A percentile compares a stretch with the other conserved stretches of the same genome.
phyloP scores from a whole-genome alignment of 1,139 yeast genomes.

The Candida mesenterica region DNA sequence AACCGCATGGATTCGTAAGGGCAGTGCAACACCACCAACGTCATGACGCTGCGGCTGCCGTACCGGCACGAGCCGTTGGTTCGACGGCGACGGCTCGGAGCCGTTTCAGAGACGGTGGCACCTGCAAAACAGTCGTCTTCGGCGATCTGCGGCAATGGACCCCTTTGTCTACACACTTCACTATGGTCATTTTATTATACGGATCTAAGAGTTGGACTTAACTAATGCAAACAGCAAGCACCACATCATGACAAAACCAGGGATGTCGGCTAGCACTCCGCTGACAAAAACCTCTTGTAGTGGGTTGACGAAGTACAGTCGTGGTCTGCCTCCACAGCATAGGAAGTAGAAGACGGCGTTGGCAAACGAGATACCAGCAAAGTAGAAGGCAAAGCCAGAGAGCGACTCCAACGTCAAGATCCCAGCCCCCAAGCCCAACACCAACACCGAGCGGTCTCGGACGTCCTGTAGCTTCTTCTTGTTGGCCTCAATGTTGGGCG shows the following conservation, averaged over 20 bases:
- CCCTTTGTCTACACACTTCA: too few relatives aligned
- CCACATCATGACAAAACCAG: constrained; percentile 84
- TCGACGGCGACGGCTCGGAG: too few relatives aligned
- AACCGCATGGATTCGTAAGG: too few relatives aligned
- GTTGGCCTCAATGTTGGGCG: constrained; percentile 30
- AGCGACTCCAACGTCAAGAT: constrained; percentile 64
- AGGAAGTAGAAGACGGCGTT: constrained; percentile 41
- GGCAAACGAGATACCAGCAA: constrained; percentile 45
- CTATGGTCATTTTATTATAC: too few relatives aligned
- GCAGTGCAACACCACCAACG: too few relatives aligned
- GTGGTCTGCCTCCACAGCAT: constrained; percentile 44
- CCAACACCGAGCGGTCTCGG: constrained; percentile 64
- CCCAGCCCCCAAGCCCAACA: constrained; percentile 72
- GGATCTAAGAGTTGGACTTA: constrained; percentile 12
- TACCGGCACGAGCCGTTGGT: too few relatives aligned
- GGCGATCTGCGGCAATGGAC: too few relatives aligned
- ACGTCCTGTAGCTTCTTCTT: constrained; percentile 47
- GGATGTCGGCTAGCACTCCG: constrained; percentile 55
- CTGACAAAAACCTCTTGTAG: constrained; percentile 55
- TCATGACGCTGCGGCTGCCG: too few relatives aligned
- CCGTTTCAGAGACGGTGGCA: too few relatives aligned
- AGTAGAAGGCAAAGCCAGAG: constrained; percentile 60
- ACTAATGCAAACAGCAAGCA: constrained; percentile 73
- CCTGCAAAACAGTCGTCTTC: too few relatives aligned
- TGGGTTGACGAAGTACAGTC: constrained; percentile 52